A percentile compares a stretch with the other conserved stretches of the same genome.
Conservation (phyloP, 2,329 filamentous ascomycete genomes). For the Drechslerella dactyloides region DNA sequence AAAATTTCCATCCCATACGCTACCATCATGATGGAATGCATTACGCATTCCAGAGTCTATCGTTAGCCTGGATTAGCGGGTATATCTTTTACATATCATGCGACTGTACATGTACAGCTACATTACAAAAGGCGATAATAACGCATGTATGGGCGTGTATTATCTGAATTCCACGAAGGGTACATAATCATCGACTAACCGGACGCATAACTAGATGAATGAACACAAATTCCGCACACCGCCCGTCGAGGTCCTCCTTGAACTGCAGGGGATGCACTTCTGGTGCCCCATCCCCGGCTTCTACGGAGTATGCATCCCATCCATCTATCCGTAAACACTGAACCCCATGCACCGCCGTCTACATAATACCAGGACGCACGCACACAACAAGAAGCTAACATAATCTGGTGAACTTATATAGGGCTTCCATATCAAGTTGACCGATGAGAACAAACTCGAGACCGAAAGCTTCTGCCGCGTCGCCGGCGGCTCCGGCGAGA, state of each 20-base stretch:
- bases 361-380: no score
- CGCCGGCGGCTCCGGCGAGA: slow-evolving; percentile 30
- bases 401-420: background rate
- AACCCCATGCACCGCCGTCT: no score
- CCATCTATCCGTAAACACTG: no score
- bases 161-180: background rate
- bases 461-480: slow-evolving; percentile 40
- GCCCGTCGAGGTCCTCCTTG: slow-evolving; percentile 25
- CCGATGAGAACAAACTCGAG: slow-evolving; percentile 23
- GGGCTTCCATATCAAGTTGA: slow-evolving; percentile 35
- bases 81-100: no score
- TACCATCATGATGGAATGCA: no score
- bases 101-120: no score
- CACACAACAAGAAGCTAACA: background rate
- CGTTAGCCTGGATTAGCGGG: no score
- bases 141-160: background rate
- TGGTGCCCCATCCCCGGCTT: slow-evolving; percentile 43
- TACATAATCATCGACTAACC: no score
- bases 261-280: slow-evolving; percentile 18
- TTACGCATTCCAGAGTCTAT: no score
- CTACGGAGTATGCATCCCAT: slow-evolving; percentile 26
- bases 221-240: slow-evolving; percentile 29
- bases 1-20: no score
- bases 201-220: no score
- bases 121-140: no score